Percentiles rank a stretch among this genome's conserved stretches.
phyloP scores from a whole-genome alignment of 805 yeast species.

The Kuraishia molischiana region DNA sequence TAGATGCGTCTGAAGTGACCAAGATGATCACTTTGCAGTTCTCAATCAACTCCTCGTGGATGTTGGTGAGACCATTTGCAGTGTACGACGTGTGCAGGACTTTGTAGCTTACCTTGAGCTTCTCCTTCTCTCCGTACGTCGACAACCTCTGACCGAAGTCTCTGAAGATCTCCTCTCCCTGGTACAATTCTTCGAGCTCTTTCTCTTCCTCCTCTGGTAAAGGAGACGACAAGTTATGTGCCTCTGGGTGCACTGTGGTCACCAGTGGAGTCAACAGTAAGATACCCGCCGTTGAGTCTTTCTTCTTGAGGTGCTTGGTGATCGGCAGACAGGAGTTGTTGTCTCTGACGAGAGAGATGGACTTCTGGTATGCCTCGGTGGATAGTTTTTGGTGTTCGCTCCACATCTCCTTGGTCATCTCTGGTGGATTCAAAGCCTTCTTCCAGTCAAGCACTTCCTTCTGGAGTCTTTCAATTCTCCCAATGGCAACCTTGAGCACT shows the following conservation, averaged over 20 bases:
- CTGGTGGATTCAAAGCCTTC: constrained; percentile 25
- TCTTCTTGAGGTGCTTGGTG: constrained; percentile 24
- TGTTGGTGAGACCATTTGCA: constrained; percentile 42
- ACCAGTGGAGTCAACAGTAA: constrained; percentile 24
- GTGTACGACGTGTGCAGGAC: constrained; percentile 51
- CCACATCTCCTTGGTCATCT: constrained; percentile 23
- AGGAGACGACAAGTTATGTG: constrained; percentile 6
- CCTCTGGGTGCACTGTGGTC: constrained; percentile 18
- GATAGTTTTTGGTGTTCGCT: constrained; percentile 32
- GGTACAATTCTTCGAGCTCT: constrained; percentile 7
- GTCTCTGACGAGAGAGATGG: constrained; percentile 46
- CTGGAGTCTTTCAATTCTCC: constrained; percentile 34
- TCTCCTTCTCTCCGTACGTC: constrained; percentile 17
- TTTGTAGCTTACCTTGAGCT: constrained; percentile 23
- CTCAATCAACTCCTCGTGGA: constrained; percentile 45
- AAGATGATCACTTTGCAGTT: constrained; percentile 40
- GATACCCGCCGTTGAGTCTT: constrained; percentile 12
- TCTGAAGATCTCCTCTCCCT: constrained; percentile 43
- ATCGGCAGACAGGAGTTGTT: constrained; percentile 40
- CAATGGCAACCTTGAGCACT: constrained; percentile 26
- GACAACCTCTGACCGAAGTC: constrained; percentile 39
- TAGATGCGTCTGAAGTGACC: constrained; percentile 46
- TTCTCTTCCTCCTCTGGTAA: constrained; percentile 3
- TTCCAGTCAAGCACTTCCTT: constrained; percentile 33
- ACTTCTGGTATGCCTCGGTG: constrained; percentile 34